Evolutionary conservation across 2,329 filamentous ascomycete species (phyloP).

Genomic region (Exophiala aquamarina): DNA sequence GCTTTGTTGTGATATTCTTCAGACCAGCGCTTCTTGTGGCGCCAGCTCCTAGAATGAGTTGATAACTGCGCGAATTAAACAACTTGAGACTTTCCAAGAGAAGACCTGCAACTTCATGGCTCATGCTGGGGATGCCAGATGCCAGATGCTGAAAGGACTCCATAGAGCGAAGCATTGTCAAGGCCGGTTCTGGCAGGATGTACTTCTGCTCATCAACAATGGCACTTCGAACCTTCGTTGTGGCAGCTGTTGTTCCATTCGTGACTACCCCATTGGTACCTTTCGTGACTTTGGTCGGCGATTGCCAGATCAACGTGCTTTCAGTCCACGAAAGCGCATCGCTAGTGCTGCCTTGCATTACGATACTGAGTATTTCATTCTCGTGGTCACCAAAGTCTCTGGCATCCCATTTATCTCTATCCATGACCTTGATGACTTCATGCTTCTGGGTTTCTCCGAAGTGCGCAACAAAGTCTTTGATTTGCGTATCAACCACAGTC

Average conservation of each 20-base stretch:
- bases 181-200: slow-evolving; percentile 79
- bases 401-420: slow-evolving; percentile 64
- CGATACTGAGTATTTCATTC: slow-evolving; percentile 49
- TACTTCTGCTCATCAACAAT: slow-evolving; percentile 82
- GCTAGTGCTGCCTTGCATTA: slow-evolving; percentile 59
- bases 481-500: slow-evolving; percentile 62
- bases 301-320: slow-evolving; percentile 51
- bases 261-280: slow-evolving; percentile 15
- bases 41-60: slow-evolving; percentile 91
- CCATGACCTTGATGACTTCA: slow-evolving; percentile 57
- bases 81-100: slow-evolving; percentile 84
- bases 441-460: slow-evolving; percentile 60
- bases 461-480: slow-evolving; percentile 60
- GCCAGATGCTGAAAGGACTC: slow-evolving; percentile 81
- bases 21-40: slow-evolving; percentile 85
- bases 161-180: slow-evolving; percentile 77
- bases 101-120: slow-evolving; percentile 71
- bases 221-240: slow-evolving; percentile 69
- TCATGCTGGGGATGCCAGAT: slow-evolving; percentile 83
- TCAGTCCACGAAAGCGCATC: slow-evolving; percentile 58
- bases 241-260: slow-evolving; percentile 23
- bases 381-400: slow-evolving; percentile 60
- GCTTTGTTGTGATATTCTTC: slow-evolving; percentile 94
- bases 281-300: slow-evolving; percentile 28
- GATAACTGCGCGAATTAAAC: slow-evolving; percentile 95